Conservation (phyloP, 108 stramenopile genomes). For the Nitzschia sp. region DNA sequence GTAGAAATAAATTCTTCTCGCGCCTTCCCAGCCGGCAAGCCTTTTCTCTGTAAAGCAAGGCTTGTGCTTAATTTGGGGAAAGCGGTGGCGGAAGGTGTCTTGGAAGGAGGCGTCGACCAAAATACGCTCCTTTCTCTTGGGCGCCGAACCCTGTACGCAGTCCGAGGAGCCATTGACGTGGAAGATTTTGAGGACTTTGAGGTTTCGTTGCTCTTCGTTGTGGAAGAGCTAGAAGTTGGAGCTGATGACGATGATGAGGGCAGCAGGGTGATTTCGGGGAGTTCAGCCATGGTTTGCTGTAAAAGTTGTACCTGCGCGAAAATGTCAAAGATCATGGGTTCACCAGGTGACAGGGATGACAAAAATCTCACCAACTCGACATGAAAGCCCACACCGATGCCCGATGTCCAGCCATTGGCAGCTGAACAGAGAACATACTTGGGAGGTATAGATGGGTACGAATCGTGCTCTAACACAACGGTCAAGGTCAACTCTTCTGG, state of each 20-base stretch:
- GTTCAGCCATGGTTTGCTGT: slow-evolving; percentile 32
- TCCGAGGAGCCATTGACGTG: neutral
- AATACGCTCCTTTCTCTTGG: slow-evolving; percentile 59
- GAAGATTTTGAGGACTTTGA: slow-evolving; percentile 18
- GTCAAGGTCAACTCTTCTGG: slow-evolving; percentile 25
- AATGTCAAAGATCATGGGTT: slow-evolving; percentile 74
- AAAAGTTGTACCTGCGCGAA: slow-evolving; percentile 54
- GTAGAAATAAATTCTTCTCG: slow-evolving; percentile 61
- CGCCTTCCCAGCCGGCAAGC: slow-evolving; percentile 73
- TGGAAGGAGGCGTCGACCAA: slow-evolving; percentile 60
- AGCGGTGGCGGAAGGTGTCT: slow-evolving; percentile 64
- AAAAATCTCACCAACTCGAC: slow-evolving; percentile 44
- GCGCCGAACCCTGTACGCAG: slow-evolving; percentile 8
- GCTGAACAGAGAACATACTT: slow-evolving; percentile 20
- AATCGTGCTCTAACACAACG: neutral
- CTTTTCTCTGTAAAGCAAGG: slow-evolving; percentile 52
- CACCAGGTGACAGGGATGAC: slow-evolving; percentile 32
- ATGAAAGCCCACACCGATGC: slow-evolving; percentile 42
- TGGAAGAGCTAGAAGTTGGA: neutral
- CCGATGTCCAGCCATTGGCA: slow-evolving; percentile 7
- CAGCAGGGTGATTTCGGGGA: slow-evolving; percentile 17
- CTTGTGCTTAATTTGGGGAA: slow-evolving; percentile 49
- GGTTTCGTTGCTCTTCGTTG: neutral
- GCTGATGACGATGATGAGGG: neutral
- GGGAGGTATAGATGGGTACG: slow-evolving; percentile 24